Evolutionary conservation across 164 flowering plant genomes (phyloP).

Genomic region (Aristolochia contorta): DNA sequence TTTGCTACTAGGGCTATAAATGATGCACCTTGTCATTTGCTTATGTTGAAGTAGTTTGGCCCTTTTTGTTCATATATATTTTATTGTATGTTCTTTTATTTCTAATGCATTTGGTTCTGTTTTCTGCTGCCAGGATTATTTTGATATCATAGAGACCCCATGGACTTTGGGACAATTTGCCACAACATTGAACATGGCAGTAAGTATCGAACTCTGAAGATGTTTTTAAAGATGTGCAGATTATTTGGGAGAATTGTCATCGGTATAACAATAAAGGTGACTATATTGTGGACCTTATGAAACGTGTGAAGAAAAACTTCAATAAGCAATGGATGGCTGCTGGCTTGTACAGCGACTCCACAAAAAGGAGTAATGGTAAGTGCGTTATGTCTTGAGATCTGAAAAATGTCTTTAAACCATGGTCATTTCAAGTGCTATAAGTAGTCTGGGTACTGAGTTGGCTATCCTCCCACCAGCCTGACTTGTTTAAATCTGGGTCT

Average conservation of each 20-base stretch:
- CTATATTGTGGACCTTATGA: slow-evolving; percentile 86
- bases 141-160: slow-evolving; percentile 86
- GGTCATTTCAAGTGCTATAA: background rate
- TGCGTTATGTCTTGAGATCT: slow-evolving; percentile 6
- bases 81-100: background rate
- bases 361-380: slow-evolving; percentile 39
- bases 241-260: slow-evolving; percentile 89
- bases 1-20: no score
- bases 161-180: slow-evolving; percentile 98
- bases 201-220: slow-evolving; percentile 73
- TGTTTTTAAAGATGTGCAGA: slow-evolving; percentile 83
- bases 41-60: background rate
- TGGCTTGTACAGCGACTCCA: slow-evolving; percentile 52
- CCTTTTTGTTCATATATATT: background rate
- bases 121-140: slow-evolving; percentile 64
- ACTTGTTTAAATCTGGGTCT: no score
- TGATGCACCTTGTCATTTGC: no score
- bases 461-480: no score
- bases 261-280: slow-evolving; percentile 94
- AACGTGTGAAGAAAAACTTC: slow-evolving; percentile 85
- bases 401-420: background rate
- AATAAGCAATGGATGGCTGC: slow-evolving; percentile 80
- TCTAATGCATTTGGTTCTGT: background rate
- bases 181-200: slow-evolving; percentile 62
- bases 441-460: background rate